Conservation (phyloP, 768 basidiomycete genomes). For the Phylloporus arenicola region DNA sequence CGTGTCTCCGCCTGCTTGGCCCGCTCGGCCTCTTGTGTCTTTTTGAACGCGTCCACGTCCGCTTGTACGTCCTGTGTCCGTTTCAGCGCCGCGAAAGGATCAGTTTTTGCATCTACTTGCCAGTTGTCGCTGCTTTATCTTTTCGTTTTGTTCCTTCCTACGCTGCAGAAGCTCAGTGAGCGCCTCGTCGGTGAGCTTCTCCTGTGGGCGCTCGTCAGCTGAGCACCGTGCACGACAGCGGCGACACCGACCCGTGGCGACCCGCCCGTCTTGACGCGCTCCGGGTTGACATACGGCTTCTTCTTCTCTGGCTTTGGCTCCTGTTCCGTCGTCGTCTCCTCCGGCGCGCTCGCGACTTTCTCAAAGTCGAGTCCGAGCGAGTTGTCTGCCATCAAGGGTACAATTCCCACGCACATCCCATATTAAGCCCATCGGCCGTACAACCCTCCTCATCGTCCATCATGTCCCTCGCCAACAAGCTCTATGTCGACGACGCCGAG, state of each 20-base stretch:
- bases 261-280: conserved; percentile 82
- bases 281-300: conserved; percentile 74
- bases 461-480: conserved; percentile 94
- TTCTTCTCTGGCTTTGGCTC: conserved; percentile 44
- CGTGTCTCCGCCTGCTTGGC: conserved; percentile 50
- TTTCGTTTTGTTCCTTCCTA: conserved; percentile 69
- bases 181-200: conserved; percentile 64
- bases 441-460: conserved; percentile 23
- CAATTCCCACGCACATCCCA: conserved; percentile 19
- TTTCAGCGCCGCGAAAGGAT: background rate
- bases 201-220: conserved; percentile 37
- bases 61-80: conserved; percentile 64
- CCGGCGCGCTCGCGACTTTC: conserved; percentile 23
- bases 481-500: conserved; percentile 80
- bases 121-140: conserved; percentile 63
- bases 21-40: conserved; percentile 62
- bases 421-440: background rate
- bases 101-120: conserved; percentile 32
- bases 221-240: background rate
- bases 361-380: conserved; percentile 70
- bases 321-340: conserved; percentile 8
- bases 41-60: conserved; percentile 73
- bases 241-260: conserved; percentile 51
- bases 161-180: conserved; percentile 64
- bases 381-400: conserved; percentile 43